Evolutionary conservation across 78 protist species (phyloP).

Genomic region (Cavenderia fasciculata): DNA sequence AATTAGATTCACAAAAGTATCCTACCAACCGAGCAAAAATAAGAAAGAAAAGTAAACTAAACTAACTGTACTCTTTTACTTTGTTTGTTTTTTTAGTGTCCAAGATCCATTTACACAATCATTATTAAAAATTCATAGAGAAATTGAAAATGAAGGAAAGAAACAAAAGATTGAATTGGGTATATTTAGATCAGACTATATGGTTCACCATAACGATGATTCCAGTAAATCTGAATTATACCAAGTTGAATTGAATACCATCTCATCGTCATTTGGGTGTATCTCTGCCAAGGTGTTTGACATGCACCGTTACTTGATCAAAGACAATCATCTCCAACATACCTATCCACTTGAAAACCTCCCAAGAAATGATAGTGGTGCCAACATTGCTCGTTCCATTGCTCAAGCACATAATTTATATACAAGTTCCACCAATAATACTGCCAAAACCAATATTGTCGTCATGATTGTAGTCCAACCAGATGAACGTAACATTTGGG

Average conservation of each 20-base stretch:
- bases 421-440: neutral
- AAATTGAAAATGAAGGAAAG: conserved; percentile 37
- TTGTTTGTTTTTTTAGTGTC: conserved; percentile 7
- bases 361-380: conserved; percentile 60
- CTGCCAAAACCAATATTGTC: neutral
- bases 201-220: conserved; percentile 84
- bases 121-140: conserved; percentile 59
- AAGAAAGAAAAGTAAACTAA: neutral
- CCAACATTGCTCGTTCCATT: conserved; percentile 29
- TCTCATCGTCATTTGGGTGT: conserved; percentile 88
- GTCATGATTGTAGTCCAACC: conserved; percentile 86
- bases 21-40: too few relatives aligned
- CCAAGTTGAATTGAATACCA: conserved; percentile 96
- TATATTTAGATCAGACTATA: conserved; percentile 93
- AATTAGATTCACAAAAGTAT: too few relatives aligned
- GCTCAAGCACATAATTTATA: conserved; percentile 35
- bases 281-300: conserved; percentile 48
- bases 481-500: conserved; percentile 84
- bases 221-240: neutral
- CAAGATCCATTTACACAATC: conserved; percentile 81
- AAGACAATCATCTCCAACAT: neutral
- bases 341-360: neutral
- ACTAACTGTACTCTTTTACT: neutral
- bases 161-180: conserved; percentile 81
- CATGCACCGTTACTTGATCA: conserved; percentile 78